Percentiles rank a stretch among this genome's conserved stretches.
Evolutionary conservation across 805 yeast species (phyloP).

Genomic region (Ogataea populi-albae): DNA sequence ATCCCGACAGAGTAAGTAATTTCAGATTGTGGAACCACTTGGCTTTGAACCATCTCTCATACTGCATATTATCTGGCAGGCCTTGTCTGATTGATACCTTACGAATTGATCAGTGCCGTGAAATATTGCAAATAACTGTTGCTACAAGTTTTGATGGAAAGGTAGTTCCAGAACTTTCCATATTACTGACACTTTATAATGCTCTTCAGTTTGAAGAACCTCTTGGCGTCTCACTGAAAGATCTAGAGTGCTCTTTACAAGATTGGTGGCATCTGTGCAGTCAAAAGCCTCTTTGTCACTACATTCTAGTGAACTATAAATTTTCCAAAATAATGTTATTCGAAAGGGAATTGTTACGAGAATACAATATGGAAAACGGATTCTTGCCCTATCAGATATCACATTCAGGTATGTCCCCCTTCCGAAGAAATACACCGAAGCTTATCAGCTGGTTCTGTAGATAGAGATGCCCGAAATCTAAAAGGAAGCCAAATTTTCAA

Average conservation of each 20-base stretch:
- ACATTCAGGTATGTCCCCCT: background rate
- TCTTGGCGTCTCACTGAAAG: slow-evolving; percentile 21
- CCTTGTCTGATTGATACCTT: slow-evolving; percentile 63
- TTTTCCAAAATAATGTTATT: slow-evolving; percentile 25
- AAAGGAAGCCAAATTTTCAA: background rate
- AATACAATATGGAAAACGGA: slow-evolving; percentile 6
- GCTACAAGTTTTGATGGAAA: slow-evolving; percentile 74
- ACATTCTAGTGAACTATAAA: slow-evolving; percentile 17
- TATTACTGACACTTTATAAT: slow-evolving; percentile 57
- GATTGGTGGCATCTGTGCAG: slow-evolving; percentile 29
- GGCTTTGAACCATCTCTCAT: slow-evolving; percentile 57
- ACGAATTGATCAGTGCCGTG: slow-evolving; percentile 55
- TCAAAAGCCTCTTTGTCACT: slow-evolving; percentile 17
- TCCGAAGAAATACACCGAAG: background rate
- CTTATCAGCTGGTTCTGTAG: background rate
- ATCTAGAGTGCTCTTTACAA: slow-evolving; percentile 19
- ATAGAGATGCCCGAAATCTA: background rate
- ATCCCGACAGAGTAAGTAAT: slow-evolving; percentile 38
- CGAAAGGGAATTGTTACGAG: slow-evolving; percentile 21
- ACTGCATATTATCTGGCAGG: slow-evolving; percentile 64
- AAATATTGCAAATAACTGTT: slow-evolving; percentile 53
- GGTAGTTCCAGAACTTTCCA: slow-evolving; percentile 67
- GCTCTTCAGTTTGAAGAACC: slow-evolving; percentile 44
- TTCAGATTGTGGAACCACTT: slow-evolving; percentile 70
- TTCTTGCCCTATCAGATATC: slow-evolving; percentile 6